Conservation (phyloP, 169 alveolate genomes). For the Perkinsus marinus region DNA sequence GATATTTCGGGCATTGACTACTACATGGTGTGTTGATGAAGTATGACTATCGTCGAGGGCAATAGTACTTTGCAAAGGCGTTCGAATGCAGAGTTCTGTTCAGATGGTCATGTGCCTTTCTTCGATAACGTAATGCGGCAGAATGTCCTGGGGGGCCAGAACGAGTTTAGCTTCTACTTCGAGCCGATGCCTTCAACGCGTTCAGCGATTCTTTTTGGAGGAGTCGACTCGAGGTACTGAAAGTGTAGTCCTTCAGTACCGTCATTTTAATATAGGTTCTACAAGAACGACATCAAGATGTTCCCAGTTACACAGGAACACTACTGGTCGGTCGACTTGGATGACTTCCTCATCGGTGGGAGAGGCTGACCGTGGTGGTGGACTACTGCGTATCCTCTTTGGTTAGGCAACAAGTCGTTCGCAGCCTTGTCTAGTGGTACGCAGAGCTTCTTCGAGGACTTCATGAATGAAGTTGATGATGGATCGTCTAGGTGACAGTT, state of each 20-base stretch:
- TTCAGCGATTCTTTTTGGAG: not conserved
- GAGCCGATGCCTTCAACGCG: not conserved
- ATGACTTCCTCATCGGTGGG: not conserved
- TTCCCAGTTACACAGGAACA: not conserved
- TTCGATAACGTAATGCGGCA: not conserved
- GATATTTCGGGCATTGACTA: too few species aligned
- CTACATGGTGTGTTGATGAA: too few species aligned
- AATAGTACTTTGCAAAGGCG: too few species aligned
- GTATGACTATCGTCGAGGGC: too few species aligned
- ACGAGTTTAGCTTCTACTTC: constrained; percentile 3
- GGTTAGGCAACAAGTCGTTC: not conserved
- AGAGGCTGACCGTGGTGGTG: not conserved
- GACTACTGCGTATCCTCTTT: not conserved
- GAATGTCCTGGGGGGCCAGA: not conserved
- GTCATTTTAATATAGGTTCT: not conserved
- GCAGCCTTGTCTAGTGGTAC: not conserved
- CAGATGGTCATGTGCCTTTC: not conserved
- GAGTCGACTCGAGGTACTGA: not conserved
- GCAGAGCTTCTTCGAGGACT: not conserved
- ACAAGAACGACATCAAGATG: not conserved
- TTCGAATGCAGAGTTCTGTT: too few species aligned
- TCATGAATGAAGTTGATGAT: not conserved
- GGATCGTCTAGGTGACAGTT: not conserved
- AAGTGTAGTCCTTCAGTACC: not conserved
- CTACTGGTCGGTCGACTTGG: constrained; percentile 1